phyloP scores from a whole-genome alignment of 768 basidiomycete species.

The Suillus ampliporus region DNA sequence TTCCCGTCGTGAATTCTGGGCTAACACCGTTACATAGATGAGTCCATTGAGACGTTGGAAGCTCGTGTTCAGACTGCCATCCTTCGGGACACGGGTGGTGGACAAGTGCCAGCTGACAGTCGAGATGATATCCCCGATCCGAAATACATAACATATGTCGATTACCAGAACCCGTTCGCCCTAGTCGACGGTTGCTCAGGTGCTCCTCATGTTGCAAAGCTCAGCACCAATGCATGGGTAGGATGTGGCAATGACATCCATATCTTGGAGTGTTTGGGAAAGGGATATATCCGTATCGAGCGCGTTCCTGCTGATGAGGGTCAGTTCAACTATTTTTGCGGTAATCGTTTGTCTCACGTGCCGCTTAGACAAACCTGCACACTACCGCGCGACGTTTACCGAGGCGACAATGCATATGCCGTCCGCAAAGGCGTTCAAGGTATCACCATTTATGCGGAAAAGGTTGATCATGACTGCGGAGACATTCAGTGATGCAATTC shows the following conservation, averaged over 20 bases:
- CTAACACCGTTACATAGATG: conserved; percentile 45
- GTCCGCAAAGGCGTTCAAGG: conserved; percentile 49
- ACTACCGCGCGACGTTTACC: conserved; percentile 59
- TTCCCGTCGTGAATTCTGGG: conserved; percentile 8
- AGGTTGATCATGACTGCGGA: conserved; percentile 59
- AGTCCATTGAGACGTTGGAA: conserved; percentile 54
- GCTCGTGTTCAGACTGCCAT: conserved; percentile 39
- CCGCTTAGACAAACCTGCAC: conserved; percentile 21
- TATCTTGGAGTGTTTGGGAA: conserved; percentile 76
- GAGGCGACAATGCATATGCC: conserved; percentile 52
- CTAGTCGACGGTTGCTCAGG: conserved; percentile 56
- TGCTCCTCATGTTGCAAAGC: conserved; percentile 54
- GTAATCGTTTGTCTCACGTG: background rate
- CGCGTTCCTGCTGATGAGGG: conserved; percentile 45
- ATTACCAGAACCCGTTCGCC: conserved; percentile 77
- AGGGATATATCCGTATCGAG: conserved; percentile 71
- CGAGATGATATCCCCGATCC: conserved; percentile 54
- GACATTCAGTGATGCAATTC: conserved; percentile 63
- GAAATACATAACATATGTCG: conserved; percentile 71
- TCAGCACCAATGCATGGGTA: conserved; percentile 79
- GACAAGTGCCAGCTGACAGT: conserved; percentile 24
- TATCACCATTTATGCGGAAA: conserved; percentile 60
- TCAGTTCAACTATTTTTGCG: conserved; percentile 18
- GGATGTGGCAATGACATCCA: conserved; percentile 73
- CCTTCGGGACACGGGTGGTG: conserved; percentile 13